Percentiles rank a stretch among this genome's conserved stretches.
Conservation (phyloP, 495 filamentous ascomycete species). For the Baudoinia panamericana region DNA sequence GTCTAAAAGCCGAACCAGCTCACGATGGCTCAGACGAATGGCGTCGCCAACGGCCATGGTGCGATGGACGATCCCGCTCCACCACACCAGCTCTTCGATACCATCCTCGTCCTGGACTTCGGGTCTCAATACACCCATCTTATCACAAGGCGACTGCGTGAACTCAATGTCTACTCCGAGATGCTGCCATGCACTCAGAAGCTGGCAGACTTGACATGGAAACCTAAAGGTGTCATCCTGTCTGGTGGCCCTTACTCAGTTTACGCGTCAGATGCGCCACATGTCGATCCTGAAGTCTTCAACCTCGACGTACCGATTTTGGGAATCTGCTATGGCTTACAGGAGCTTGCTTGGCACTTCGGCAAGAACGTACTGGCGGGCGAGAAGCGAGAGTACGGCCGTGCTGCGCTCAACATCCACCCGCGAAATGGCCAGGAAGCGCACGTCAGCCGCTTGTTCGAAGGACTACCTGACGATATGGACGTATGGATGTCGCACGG, state of each 20-base stretch:
- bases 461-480: slow-evolving; percentile 49
- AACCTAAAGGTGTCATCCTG: slow-evolving; percentile 69
- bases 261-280: slow-evolving; percentile 58
- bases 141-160: slow-evolving; percentile 62
- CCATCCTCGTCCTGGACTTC: slow-evolving; percentile 54
- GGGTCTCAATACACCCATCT: slow-evolving; percentile 58
- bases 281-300: slow-evolving; percentile 68
- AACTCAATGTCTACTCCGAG: slow-evolving; percentile 77
- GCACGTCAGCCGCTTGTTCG: slow-evolving; percentile 62
- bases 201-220: slow-evolving; percentile 61
- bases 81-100: slow-evolving; percentile 49
- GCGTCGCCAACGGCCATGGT: slow-evolving; percentile 24
- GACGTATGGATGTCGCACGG: slow-evolving; percentile 80
- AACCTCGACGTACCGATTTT: slow-evolving; percentile 64
- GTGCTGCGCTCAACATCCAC: slow-evolving; percentile 42
- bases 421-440: slow-evolving; percentile 35
- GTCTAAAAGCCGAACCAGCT: too few relatives aligned
- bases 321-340: slow-evolving; percentile 69
- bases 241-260: slow-evolving; percentile 67
- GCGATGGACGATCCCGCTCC: slow-evolving; percentile 29
- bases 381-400: slow-evolving; percentile 58
- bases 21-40: not conserved
- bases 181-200: slow-evolving; percentile 89
- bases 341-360: slow-evolving; percentile 70
- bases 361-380: slow-evolving; percentile 62